Evolutionary conservation across 352 stramenopile genomes (phyloP), one percentile per base, ranked within the genome.

Genomic region (Phytophthora citrophthora): DNA sequence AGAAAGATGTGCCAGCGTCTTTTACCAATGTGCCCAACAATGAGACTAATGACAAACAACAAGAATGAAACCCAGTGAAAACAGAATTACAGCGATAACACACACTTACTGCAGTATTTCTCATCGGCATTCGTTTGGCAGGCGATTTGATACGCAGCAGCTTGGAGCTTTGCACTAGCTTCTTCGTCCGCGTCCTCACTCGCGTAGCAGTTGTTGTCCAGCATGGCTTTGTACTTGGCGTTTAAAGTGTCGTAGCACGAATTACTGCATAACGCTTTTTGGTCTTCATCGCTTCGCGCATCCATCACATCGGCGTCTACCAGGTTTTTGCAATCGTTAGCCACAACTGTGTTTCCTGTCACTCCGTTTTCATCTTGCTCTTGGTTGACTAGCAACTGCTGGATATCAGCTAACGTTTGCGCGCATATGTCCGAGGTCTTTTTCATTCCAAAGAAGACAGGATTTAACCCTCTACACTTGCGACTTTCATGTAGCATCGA

Each of bases 51-150:
- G 11, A 29, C 11, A 26, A 8, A 20, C 4, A 36, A 34, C 0
- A 34, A 34, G 26, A 13, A 9, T 32, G 29, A 34, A 34, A 34
- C 8, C 27, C 27, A 34, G 4, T 12, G 29, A 2, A 34, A 34
- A 13, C 7, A 34, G 8, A 34, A 34, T 10, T 10, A 13, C 8
- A 13, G 29, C 29, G 9, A 13, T 13, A 10, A 34, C 29, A 34
- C 29, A 34, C 2, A 79, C 79, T 59, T 72, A 94, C 86, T 86
- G 69, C 83, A 94, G 46, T 94, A 91, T 66, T 93, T 83, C 10
- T 70, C 77, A 8, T 61, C 64, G 6, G 43, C 36, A 10, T 74
- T 83, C 0, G 69, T 83, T 49, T 94, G 86, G 40, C 83, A 93
- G 0, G 76, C 82, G 54, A 92, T 78, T 34, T 94, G 83, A 68